phyloP scores from a whole-genome alignment of 345 rosid species.

The Moringa oleifera region DNA sequence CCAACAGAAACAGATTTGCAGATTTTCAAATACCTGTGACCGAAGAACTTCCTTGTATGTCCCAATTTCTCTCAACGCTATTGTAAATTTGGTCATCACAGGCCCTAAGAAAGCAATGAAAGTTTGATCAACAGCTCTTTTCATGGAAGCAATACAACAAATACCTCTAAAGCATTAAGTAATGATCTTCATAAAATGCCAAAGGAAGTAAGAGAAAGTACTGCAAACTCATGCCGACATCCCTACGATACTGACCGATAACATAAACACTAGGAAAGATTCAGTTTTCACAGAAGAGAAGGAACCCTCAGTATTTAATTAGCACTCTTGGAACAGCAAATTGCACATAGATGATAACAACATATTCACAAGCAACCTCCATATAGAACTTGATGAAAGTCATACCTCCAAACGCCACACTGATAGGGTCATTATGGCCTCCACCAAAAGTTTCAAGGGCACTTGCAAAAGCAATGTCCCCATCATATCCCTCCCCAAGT shows the following conservation, averaged over 20 bases:
- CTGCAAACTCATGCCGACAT: background rate
- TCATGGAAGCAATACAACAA: too few species aligned
- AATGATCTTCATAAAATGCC: background rate
- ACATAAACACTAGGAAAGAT: background rate
- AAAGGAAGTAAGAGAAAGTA: background rate
- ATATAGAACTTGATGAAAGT: conserved; percentile 2
- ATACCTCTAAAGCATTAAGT: background rate
- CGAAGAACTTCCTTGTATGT: conserved; percentile 98
- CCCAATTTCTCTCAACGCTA: conserved; percentile 98
- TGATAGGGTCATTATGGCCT: conserved; percentile 97
- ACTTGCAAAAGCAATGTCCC: conserved; percentile 94
- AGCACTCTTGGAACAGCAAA: conserved; percentile 9
- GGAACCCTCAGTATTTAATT: too few species aligned
- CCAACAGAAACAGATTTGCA: background rate
- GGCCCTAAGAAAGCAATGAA: conserved; percentile 57
- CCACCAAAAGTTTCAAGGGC: conserved; percentile 97
- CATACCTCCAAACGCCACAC: conserved; percentile 98
- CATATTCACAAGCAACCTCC: background rate
- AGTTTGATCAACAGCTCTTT: conserved; percentile 19
- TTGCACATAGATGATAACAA: conserved; percentile 8
- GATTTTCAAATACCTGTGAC: conserved; percentile 57
- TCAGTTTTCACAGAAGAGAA: too few species aligned
- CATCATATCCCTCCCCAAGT: conserved; percentile 95
- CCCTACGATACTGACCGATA: background rate
- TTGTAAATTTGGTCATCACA: conserved; percentile 98